Evolutionary conservation across 2,329 filamentous ascomycete species (phyloP).

Genomic region (Chaetomium sp.): DNA sequence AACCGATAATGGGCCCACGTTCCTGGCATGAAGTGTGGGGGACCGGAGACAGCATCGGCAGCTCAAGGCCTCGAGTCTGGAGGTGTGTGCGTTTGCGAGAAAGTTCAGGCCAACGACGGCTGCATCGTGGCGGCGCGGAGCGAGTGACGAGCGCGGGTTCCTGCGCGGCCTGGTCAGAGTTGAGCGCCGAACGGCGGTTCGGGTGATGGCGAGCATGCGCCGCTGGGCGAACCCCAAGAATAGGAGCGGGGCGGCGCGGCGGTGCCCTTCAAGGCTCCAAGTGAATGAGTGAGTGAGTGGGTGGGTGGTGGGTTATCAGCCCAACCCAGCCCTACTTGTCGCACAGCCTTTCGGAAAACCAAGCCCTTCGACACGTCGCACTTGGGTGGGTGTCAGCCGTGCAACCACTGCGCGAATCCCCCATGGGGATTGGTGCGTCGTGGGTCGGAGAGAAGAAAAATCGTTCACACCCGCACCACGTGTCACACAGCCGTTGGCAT

Average conservation of each 20-base stretch:
- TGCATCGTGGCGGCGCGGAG: slow-evolving; percentile 18
- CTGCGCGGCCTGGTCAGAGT: slow-evolving; percentile 18
- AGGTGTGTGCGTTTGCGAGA: neutral
- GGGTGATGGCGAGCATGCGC: neutral
- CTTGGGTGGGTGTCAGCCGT: slow-evolving; percentile 1
- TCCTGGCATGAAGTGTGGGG: slow-evolving; percentile 15
- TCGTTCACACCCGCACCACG: slow-evolving; percentile 33
- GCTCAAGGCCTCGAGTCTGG: neutral
- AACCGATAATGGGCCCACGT: slow-evolving; percentile 20
- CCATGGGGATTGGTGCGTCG: slow-evolving; percentile 15
- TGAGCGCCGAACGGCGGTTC: neutral
- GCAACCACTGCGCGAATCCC: neutral
- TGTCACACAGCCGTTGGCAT: slow-evolving; percentile 37
- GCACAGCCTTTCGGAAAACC: slow-evolving; percentile 1
- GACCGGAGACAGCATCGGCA: neutral
- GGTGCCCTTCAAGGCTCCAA: neutral
- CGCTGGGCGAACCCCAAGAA: neutral
- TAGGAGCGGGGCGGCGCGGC: slow-evolving; percentile 1
- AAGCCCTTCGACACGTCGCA: slow-evolving; percentile 1
- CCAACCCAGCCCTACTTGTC: slow-evolving; percentile 16
- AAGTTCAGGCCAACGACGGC: neutral
- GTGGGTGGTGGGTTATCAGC: neutral
- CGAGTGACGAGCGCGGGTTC: slow-evolving; percentile 30
- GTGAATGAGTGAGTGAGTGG: too few species aligned
- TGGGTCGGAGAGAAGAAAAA: slow-evolving; percentile 6